Evolutionary conservation across 1,284 basidiomycete genomes (phyloP).

Genomic region (Golubevia sp.): DNA sequence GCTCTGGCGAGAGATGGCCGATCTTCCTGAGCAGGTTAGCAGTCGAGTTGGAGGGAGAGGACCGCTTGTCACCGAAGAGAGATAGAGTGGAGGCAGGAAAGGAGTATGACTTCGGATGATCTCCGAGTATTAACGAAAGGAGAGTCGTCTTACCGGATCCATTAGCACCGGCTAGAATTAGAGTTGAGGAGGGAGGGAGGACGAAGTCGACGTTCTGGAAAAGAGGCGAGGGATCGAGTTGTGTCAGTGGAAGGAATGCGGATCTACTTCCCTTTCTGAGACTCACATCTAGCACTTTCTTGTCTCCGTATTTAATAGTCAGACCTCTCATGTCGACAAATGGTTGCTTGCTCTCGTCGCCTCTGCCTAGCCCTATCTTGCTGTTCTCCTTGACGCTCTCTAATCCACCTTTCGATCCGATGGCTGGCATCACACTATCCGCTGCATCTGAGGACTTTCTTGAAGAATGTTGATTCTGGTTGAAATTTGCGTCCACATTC

Average conservation of each 20-base stretch:
- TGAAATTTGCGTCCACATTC: neutral
- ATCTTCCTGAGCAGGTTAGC: slow-evolving; percentile 63
- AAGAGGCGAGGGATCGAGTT: neutral
- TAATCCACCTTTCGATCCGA: slow-evolving; percentile 18
- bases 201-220: slow-evolving; percentile 17
- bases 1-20: slow-evolving; percentile 84
- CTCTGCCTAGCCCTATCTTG: slow-evolving; percentile 12
- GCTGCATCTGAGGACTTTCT: neutral
- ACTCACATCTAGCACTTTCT: slow-evolving; percentile 65
- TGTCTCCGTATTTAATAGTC: slow-evolving; percentile 73
- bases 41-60: slow-evolving; percentile 64
- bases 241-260: neutral
- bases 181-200: slow-evolving; percentile 24
- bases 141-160: slow-evolving; percentile 90
- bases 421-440: neutral
- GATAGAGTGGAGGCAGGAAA: slow-evolving; percentile 55
- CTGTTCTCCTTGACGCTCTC: slow-evolving; percentile 10
- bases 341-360: slow-evolving; percentile 50
- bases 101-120: slow-evolving; percentile 88
- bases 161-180: slow-evolving; percentile 62
- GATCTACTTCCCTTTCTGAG: neutral
- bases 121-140: slow-evolving; percentile 86
- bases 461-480: neutral
- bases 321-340: slow-evolving; percentile 72
- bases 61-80: neutral